Percentiles rank a stretch among this genome's conserved stretches.
These are phyloP conservation scores for Dalbergia cochinchinensis DNA, from an alignment of 306 rosid species.

Conservation along the genomic window DNA sequence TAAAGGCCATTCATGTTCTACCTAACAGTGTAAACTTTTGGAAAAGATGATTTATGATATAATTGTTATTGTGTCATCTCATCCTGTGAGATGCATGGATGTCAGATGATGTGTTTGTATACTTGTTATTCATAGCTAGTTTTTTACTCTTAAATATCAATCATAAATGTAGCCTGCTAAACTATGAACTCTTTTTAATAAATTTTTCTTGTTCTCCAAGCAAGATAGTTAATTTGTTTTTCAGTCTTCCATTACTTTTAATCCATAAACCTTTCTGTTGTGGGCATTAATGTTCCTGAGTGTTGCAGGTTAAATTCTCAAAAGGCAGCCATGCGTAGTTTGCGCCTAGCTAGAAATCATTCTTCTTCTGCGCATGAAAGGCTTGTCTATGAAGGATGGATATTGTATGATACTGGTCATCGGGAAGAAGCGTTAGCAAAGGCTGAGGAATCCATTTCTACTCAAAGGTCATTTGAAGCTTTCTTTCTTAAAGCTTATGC, in stretches of 20 bases:
- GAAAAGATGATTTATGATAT: neutral
- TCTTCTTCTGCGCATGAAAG: constrained; percentile 81
- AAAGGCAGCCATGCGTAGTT: constrained; percentile 89
- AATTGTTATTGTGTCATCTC: constrained; percentile 32
- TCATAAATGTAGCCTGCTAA: neutral
- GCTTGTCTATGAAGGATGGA: constrained; percentile 96
- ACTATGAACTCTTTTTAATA: constrained; percentile 10
- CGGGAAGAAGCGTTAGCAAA: constrained; percentile 88
- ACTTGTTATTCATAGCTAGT: constrained; percentile 7
- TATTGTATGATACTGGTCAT: constrained; percentile 89
- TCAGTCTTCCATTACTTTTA: constrained; percentile 8
- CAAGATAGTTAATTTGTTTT: constrained; percentile 4
- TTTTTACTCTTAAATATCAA: constrained; percentile 3
- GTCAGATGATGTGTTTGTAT: constrained; percentile 18
- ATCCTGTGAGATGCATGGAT: constrained; percentile 3
- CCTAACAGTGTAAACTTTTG: neutral
- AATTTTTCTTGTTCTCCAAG: neutral
- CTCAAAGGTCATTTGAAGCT: constrained; percentile 95
- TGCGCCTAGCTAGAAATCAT: constrained; percentile 80
- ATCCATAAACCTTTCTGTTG: neutral
- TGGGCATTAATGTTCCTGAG: constrained; percentile 39
- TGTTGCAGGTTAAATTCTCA: constrained; percentile 81
- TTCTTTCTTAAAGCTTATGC: constrained; percentile 92
- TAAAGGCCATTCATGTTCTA: neutral
- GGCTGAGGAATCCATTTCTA: constrained; percentile 82